phyloP scores from a whole-genome alignment of 345 rosid genomes.

The Citrus maxima region DNA sequence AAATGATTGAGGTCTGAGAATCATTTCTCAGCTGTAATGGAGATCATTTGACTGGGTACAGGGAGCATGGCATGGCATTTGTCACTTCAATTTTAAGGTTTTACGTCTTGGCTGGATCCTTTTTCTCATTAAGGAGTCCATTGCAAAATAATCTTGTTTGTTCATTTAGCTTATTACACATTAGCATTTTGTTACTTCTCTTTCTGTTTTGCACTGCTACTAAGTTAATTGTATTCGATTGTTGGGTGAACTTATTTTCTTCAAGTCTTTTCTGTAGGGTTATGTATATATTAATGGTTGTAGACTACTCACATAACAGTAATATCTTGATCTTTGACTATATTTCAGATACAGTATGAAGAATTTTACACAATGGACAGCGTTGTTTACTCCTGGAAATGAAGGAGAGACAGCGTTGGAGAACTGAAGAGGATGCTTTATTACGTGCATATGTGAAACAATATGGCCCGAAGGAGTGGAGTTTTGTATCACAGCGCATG shows the following conservation, averaged over 20 bases:
- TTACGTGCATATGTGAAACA: constrained; percentile 86
- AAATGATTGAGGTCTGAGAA: neutral
- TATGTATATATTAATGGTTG: neutral
- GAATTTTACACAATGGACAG: constrained; percentile 58
- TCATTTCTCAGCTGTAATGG: neutral
- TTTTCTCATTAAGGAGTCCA: neutral
- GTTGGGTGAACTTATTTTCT: neutral
- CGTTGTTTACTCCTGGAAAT: constrained; percentile 63
- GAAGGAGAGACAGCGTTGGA: constrained; percentile 99
- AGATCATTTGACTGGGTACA: neutral
- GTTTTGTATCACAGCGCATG: constrained; percentile 91
- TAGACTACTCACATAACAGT: neutral
- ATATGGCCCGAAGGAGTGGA: constrained; percentile 97
- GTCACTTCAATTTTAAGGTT: neutral
- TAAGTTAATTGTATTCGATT: neutral
- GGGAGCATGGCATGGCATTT: neutral
- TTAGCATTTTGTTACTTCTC: no score
- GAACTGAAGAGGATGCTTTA: constrained; percentile 92
- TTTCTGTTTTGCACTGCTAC: neutral
- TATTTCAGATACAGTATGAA: constrained; percentile 49
- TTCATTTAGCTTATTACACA: neutral
- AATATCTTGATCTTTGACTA: neutral
- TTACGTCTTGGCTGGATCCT: neutral
- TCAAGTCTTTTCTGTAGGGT: neutral
- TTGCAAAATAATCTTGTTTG: neutral